Base-by-base conservation (phyloP, 345 rosid genomes). In the Eucalyptus caleyi region DNA sequence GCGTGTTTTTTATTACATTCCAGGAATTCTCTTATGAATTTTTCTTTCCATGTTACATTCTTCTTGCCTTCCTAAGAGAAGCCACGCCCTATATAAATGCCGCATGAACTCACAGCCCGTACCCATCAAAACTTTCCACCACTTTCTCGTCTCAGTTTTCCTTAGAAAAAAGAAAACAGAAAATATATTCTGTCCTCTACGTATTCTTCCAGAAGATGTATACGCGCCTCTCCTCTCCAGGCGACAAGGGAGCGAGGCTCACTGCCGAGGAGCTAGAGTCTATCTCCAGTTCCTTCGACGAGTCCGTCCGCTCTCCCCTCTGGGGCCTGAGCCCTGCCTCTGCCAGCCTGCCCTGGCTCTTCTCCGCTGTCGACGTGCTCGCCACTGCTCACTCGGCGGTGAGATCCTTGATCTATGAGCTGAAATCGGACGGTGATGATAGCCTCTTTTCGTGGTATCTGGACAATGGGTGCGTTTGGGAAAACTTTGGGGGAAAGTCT, bases 71-170 rank as follows among this genome's bases (percentile, higher is more conserved):
- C 81, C 1, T 5, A 18, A 1, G 44, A 69, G 12, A 69, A 69
- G 0, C 1, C 4, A 16, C 12, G 81, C 44, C 81, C 81, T 32
- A 4, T 9, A 18, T 69, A 69, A 69, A 34, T 16, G 21, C 81
- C 1, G 81, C 42, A 9, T 34, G 24, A 5, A 0, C 81, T 16
- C 81, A 5, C 42, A 16, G 10, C 6, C 80, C 42, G 0, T 34
- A 3, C 81, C 7, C 81, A 34, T 69, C 13, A 69, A 69, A 69
- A 32, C 4, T 34, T 69, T 65, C 37, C 44, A 34, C 6, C 81
- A 18, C 81, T 34, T 69, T 69, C 40, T n/a, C 77, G 40, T 32
- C 40, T 32, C 77, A n/a, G 42, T 67, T 67, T n/a, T 16, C 42
- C 42, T 21, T 24, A 32, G 40, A 7, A 67, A 67, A 32, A 42